Evolutionary conservation across 2,329 filamentous ascomycete species (phyloP), one percentile per base, ranked within the genome.

Genomic region (Fusarium sp.): DNA sequence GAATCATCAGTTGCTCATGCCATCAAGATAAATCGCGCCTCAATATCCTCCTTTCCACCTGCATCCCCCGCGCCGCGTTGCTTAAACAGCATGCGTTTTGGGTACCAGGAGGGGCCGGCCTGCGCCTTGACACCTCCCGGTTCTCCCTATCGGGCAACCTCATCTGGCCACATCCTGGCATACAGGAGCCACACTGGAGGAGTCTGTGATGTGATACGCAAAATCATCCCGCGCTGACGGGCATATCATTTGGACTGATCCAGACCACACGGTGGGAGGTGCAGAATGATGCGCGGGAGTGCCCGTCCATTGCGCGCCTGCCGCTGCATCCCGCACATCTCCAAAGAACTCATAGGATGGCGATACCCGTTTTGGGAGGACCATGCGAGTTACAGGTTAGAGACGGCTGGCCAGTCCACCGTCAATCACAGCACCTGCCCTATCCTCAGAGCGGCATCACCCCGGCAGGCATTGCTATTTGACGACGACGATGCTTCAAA

Each of bases 221-320:
- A 72, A 43, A 61, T 56, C 63, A 75, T 76, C 68, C 71, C 68
- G 59, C 76, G 65, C 58, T 65, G 69, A 68, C 59, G 60, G 40
- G 35, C 65, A 63, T 65, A 56, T 61, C 69, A 45, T 63, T 58
- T 68, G 69, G 59, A 56, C 60, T 67, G 63, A 64, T 69, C 64
- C 52, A 65, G 74, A 72, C 65, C 73, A 72, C 70, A 65, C 62
- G 57, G 58, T 66, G 71, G 60, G 50, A 76, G 69, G 62, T 52
- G 72, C 61, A 67, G 65, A 73, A 61, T 52, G 63, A 72, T 70
- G 66, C 66, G 73, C 76, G 76, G 76, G 76, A 78, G 76, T 67
- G 76, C 70, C 76, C 76, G 76, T 69, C 69, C 50, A 66, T 76
- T 76, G 72, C 76, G 72, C 76, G 71, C 72, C 72, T 76, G 75